Evolutionary conservation across 495 filamentous ascomycete species (phyloP).

Genomic region (Hypomontagnella submonticulosa): DNA sequence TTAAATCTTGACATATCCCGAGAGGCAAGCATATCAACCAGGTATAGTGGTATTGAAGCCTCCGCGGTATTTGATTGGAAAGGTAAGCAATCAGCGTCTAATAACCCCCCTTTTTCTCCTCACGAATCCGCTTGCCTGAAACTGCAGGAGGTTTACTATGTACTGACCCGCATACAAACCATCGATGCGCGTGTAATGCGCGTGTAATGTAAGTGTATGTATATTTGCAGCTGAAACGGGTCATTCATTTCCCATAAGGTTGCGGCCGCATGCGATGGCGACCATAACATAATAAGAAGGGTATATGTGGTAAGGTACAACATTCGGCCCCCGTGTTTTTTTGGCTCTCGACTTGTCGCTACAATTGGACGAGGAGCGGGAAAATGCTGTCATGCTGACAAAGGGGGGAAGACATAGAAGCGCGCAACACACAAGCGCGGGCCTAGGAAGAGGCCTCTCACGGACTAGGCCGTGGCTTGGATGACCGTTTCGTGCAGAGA

Average conservation of each 20-base stretch:
- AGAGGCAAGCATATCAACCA: conserved; percentile 19
- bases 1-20: neutral
- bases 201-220: neutral
- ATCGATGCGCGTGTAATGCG: conserved; percentile 6
- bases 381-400: conserved; percentile 39
- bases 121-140: conserved; percentile 37
- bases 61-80: conserved; percentile 14
- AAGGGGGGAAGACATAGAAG: conserved; percentile 1
- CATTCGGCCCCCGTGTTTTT: neutral
- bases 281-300: conserved; percentile 15
- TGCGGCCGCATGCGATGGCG: conserved; percentile 26
- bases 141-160: conserved; percentile 25
- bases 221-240: conserved; percentile 37
- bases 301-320: conserved; percentile 1
- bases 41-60: conserved; percentile 3
- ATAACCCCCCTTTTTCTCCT: conserved; percentile 9
- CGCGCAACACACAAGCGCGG: conserved; percentile 11
- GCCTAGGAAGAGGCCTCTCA: conserved; percentile 34
- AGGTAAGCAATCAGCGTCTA: conserved; percentile 9
- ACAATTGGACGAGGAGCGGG: conserved; percentile 24
- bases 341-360: neutral
- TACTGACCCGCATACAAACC: conserved; percentile 13
- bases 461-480: conserved; percentile 28
- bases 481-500: conserved; percentile 28
- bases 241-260: conserved; percentile 33